Conservation (phyloP, 2,329 filamentous ascomycete genomes). For the Didymellaceae sp. region DNA sequence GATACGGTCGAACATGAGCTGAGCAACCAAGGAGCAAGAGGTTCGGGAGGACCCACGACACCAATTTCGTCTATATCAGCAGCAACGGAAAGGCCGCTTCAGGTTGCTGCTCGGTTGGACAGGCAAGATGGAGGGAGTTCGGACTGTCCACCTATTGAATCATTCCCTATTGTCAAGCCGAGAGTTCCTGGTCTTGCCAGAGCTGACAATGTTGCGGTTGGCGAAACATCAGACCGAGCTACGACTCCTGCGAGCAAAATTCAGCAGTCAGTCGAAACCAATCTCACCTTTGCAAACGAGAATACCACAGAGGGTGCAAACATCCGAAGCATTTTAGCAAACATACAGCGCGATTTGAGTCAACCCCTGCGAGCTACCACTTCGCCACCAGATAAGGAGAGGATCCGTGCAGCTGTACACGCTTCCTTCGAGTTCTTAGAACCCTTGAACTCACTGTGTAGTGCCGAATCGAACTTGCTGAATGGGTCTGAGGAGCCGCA, state of each 20-base stretch:
- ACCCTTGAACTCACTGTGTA: background rate
- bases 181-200: too few relatives aligned
- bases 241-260: too few relatives aligned
- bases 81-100: background rate
- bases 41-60: background rate
- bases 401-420: background rate
- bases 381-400: background rate
- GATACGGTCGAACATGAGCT: background rate
- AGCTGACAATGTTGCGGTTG: too few relatives aligned
- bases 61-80: background rate
- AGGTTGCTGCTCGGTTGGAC: background rate
- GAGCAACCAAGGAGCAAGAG: background rate
- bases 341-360: slow-evolving; percentile 1
- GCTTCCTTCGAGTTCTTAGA: background rate
- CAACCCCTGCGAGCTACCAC: background rate
- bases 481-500: background rate
- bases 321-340: background rate
- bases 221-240: too few relatives aligned
- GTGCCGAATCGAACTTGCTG: too few relatives aligned
- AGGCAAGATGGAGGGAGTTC: background rate
- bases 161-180: too few relatives aligned
- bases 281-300: background rate
- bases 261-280: too few relatives aligned
- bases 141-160: too few relatives aligned
- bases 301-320: background rate